Percentiles rank a stretch among this genome's conserved stretches.
Evolutionary conservation across 345 rosid species (phyloP).

Genomic region (Bretschneidera sinensis): DNA sequence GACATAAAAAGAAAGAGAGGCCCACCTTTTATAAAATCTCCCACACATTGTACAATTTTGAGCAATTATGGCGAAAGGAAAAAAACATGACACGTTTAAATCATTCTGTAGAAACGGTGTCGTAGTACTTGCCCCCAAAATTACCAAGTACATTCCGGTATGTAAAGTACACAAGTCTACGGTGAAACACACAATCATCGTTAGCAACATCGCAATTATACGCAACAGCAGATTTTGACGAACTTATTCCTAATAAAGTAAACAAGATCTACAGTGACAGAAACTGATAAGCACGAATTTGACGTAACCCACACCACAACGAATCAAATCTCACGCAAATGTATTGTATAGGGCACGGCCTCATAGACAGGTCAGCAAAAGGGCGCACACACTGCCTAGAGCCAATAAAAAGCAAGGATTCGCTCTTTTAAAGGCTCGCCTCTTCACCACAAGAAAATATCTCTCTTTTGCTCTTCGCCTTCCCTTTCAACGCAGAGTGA

Average conservation of each 20-base stretch:
- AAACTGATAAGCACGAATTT: background rate
- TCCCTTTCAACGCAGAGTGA: constrained; percentile 24
- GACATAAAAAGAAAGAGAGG: too few relatives aligned
- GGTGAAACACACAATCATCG: too few relatives aligned
- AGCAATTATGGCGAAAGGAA: too few relatives aligned
- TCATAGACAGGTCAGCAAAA: background rate
- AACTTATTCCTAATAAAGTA: background rate
- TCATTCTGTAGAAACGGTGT: too few relatives aligned
- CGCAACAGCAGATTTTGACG: too few relatives aligned
- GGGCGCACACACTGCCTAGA: background rate
- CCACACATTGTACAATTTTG: too few relatives aligned
- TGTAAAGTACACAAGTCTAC: too few relatives aligned
- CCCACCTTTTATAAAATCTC: too few relatives aligned
- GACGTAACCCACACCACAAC: background rate
- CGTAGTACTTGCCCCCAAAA: too few relatives aligned
- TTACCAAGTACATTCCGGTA: too few relatives aligned
- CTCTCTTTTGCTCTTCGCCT: constrained; percentile 15
- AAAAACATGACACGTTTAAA: too few relatives aligned
- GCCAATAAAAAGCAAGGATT: constrained; percentile 23
- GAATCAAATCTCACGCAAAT: background rate
- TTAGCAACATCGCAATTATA: too few relatives aligned
- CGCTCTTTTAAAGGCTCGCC: constrained; percentile 26
- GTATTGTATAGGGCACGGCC: background rate
- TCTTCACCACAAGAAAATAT: constrained; percentile 17
- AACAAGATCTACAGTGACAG: background rate